Evolutionary conservation across 805 yeast species (phyloP).

Genomic region (Candida sakaeoensis): DNA sequence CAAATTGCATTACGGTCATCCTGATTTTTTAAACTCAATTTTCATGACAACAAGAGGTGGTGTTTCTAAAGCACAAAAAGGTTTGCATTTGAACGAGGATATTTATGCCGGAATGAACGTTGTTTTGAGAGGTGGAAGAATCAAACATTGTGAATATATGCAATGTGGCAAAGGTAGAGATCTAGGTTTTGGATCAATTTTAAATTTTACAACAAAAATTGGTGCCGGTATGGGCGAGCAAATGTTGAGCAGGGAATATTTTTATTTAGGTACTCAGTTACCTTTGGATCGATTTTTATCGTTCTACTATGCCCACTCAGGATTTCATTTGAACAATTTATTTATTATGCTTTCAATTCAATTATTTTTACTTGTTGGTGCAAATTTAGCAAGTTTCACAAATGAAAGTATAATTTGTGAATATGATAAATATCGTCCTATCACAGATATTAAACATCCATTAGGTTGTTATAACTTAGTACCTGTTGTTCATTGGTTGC

Average conservation of each 20-base stretch:
- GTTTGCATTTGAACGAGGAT: constrained; percentile 82
- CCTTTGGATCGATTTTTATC: constrained; percentile 80
- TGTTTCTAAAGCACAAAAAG: constrained; percentile 82
- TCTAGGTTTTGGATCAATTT: constrained; percentile 80
- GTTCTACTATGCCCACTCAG: constrained; percentile 83
- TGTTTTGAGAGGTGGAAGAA: constrained; percentile 78
- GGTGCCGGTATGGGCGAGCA: constrained; percentile 96
- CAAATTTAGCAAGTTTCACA: constrained; percentile 69
- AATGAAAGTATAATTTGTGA: constrained; percentile 68
- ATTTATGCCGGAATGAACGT: constrained; percentile 88
- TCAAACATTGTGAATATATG: constrained; percentile 81
- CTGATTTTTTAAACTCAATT: constrained; percentile 73
- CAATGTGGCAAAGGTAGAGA: constrained; percentile 93
- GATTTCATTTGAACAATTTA: constrained; percentile 79
- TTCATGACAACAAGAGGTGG: constrained; percentile 88
- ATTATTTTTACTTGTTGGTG: constrained; percentile 64
- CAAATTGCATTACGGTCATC: constrained; percentile 84
- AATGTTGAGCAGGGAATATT: constrained; percentile 79
- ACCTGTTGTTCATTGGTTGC: constrained; percentile 77
- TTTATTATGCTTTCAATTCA: constrained; percentile 76
- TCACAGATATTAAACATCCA: constrained; percentile 64
- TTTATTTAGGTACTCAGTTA: constrained; percentile 73
- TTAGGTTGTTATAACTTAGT: constrained; percentile 69
- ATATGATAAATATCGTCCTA: constrained; percentile 61
- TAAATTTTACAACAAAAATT: constrained; percentile 82